A percentile compares a stretch with the other conserved stretches of the same genome.
Evolutionary conservation across 164 flowering plant genomes (phyloP).

Genomic region (Umbellularia californica): DNA sequence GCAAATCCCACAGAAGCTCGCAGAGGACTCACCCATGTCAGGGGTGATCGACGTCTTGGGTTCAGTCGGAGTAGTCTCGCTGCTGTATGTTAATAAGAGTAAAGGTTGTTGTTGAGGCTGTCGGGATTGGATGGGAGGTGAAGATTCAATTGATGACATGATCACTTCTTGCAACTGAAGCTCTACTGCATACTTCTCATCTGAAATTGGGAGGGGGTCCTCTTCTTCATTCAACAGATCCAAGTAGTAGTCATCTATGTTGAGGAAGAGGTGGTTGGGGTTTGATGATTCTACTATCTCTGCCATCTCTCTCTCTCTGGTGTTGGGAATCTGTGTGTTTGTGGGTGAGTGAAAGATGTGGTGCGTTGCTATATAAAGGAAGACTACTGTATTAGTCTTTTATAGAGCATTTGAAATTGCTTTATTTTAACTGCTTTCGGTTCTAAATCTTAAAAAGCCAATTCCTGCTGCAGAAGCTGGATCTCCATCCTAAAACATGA

Average conservation of each 20-base stretch:
- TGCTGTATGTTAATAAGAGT: not conserved
- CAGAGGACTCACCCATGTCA: not conserved
- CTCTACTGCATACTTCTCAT: slow-evolving; percentile 35
- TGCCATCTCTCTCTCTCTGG: slow-evolving; percentile 1
- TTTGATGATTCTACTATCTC: slow-evolving; percentile 6
- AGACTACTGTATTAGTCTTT: too few species aligned
- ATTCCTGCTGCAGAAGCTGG: too few species aligned
- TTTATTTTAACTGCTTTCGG: too few species aligned
- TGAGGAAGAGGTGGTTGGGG: not conserved
- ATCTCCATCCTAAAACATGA: too few species aligned
- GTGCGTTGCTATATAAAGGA: too few species aligned
- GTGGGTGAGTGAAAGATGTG: too few species aligned
- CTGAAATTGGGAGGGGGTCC: slow-evolving; percentile 28
- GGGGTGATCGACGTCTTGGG: not conserved
- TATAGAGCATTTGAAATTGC: too few species aligned
- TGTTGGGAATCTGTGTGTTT: too few species aligned
- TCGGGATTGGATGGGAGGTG: not conserved
- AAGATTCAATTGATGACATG: slow-evolving; percentile 13
- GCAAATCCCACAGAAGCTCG: slow-evolving; percentile 23
- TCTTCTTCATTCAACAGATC: slow-evolving; percentile 4
- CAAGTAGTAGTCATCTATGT: slow-evolving; percentile 3
- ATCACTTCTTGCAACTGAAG: slow-evolving; percentile 37
- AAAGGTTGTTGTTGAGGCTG: not conserved
- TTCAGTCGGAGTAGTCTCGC: not conserved
- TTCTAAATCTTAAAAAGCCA: too few species aligned